Evolutionary conservation across 2,329 filamentous ascomycete genomes (phyloP).

Genomic region (Cordyceps cateniannulata): DNA sequence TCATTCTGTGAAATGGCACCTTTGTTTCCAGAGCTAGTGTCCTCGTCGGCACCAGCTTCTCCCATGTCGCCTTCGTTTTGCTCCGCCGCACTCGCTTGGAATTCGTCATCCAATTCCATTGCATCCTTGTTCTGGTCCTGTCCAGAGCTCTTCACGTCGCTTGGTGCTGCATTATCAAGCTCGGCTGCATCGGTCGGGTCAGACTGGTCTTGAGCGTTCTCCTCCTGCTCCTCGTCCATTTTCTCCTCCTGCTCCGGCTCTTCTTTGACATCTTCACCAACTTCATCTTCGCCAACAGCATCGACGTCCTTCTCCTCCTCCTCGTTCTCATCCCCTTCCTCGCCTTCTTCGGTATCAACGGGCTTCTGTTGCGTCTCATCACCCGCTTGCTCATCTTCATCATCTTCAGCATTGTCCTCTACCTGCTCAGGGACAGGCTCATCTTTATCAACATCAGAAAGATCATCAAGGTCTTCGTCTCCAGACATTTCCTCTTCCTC

Average conservation of each 20-base stretch:
- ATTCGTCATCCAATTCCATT: slow-evolving; percentile 55
- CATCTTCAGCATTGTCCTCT: slow-evolving; percentile 28
- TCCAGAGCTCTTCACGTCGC: slow-evolving; percentile 57
- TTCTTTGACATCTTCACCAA: slow-evolving; percentile 23
- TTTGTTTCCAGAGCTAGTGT: slow-evolving; percentile 57
- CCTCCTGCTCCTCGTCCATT: slow-evolving; percentile 28
- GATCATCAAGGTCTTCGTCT: slow-evolving; percentile 51
- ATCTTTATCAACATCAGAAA: slow-evolving; percentile 42
- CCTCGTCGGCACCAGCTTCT: slow-evolving; percentile 57
- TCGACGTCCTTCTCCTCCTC: slow-evolving; percentile 47
- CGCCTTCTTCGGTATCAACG: slow-evolving; percentile 18
- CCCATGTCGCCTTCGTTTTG: slow-evolving; percentile 61
- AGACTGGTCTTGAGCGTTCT: slow-evolving; percentile 34
- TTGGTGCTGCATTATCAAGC: slow-evolving; percentile 57
- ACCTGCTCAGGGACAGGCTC: slow-evolving; percentile 31
- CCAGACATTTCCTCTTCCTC: slow-evolving; percentile 54
- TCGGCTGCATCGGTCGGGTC: slow-evolving; percentile 29
- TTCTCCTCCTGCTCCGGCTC: slow-evolving; percentile 24
- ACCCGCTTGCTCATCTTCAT: slow-evolving; percentile 31
- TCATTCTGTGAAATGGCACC: slow-evolving; percentile 46
- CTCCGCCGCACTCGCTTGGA: slow-evolving; percentile 54
- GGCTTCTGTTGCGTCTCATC: slow-evolving; percentile 30
- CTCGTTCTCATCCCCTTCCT: slow-evolving; percentile 35
- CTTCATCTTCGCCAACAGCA: slow-evolving; percentile 29
- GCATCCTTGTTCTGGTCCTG: slow-evolving; percentile 59